Percentiles rank a stretch among this genome's conserved stretches.
Conservation (phyloP, 2,329 filamentous ascomycete genomes). For the Stagonosporopsis rhizophila region DNA sequence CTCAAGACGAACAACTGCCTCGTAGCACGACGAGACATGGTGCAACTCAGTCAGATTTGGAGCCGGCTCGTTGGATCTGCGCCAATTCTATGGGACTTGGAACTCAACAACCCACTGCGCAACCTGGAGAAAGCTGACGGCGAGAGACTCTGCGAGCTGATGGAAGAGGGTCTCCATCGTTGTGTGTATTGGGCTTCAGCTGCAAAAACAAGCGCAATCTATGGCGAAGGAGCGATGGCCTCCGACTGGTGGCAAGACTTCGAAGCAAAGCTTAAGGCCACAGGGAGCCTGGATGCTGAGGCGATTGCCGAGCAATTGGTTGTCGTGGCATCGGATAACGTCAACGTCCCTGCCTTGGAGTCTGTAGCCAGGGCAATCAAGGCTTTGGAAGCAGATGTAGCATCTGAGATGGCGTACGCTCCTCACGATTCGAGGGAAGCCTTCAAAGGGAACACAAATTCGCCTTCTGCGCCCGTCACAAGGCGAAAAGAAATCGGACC, state of each 20-base stretch:
- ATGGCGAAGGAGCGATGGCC: neutral
- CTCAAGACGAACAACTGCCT: neutral
- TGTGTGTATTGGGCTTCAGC: neutral
- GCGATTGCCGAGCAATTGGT: neutral
- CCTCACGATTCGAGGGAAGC: neutral
- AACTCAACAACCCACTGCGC: neutral
- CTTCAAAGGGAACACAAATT: neutral
- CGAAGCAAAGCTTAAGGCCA: neutral
- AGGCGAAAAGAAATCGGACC: neutral
- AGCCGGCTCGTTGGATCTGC: neutral
- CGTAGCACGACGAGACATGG: neutral
- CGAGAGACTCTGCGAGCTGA: slow-evolving; percentile 1
- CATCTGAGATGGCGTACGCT: neutral
- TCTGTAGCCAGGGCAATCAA: neutral
- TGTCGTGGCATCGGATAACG: neutral
- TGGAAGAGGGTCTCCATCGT: neutral
- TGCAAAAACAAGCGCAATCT: neutral
- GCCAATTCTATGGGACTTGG: neutral
- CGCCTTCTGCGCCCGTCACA: neutral
- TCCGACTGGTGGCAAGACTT: neutral
- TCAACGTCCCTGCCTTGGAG: neutral
- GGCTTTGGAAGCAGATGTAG: neutral
- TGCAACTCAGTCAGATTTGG: neutral
- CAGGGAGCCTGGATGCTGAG: neutral
- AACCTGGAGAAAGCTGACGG: neutral